Conservation (phyloP, 768 basidiomycete species). For the Chiua virens region DNA sequence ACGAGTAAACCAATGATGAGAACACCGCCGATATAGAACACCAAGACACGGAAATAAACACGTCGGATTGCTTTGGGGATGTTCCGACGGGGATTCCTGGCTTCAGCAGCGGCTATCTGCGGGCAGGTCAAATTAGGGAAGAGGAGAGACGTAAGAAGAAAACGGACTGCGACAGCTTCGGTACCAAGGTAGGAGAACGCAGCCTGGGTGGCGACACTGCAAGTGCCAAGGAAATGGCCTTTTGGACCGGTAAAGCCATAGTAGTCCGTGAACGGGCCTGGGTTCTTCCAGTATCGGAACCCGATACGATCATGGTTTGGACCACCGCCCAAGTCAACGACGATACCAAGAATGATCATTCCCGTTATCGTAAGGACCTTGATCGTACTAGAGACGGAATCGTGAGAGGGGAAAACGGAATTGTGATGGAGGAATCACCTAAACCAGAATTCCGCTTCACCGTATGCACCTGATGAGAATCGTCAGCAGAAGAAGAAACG, state of each 20-base stretch:
- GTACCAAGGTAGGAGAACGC: conserved; percentile 62
- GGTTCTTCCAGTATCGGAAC: conserved; percentile 49
- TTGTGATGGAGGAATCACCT: conserved; percentile 16
- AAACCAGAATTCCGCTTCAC: conserved; percentile 52
- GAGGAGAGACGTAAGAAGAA: background rate
- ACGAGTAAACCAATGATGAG: conserved; percentile 52
- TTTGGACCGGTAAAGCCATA: conserved; percentile 39
- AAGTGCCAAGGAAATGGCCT: conserved; percentile 52
- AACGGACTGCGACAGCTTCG: conserved; percentile 46
- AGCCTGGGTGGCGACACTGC: conserved; percentile 56
- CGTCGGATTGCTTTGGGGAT: conserved; percentile 40
- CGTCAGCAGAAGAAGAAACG: background rate
- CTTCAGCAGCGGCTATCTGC: conserved; percentile 47
- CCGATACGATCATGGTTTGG: conserved; percentile 52
- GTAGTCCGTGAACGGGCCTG: conserved; percentile 56
- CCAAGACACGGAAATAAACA: conserved; percentile 46
- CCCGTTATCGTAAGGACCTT: conserved; percentile 51
- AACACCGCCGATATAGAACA: conserved; percentile 40
- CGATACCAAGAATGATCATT: conserved; percentile 45
- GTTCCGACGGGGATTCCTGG: conserved; percentile 48
- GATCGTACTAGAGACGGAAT: conserved; percentile 37
- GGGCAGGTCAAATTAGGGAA: background rate
- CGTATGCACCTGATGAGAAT: conserved; percentile 35
- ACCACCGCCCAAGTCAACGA: conserved; percentile 54
- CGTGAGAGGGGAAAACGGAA: background rate